Evolutionary conservation across 2,329 filamentous ascomycete species (phyloP).

Genomic region (Bipolaris victoriae): DNA sequence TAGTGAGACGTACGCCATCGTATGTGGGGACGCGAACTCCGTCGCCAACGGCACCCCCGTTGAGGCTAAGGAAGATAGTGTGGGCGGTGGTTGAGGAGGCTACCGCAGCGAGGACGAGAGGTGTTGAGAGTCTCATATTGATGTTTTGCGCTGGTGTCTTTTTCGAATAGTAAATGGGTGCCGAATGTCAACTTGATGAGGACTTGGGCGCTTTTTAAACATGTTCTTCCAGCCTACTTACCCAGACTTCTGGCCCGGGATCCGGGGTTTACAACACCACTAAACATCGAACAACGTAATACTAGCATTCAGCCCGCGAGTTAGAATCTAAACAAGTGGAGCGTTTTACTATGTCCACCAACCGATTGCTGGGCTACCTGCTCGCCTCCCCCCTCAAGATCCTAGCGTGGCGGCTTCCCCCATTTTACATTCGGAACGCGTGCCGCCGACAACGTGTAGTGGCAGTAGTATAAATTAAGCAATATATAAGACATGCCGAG

Average conservation of each 20-base stretch:
- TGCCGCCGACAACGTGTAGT: constrained; percentile 17
- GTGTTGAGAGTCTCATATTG: constrained; percentile 39
- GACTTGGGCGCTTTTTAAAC: constrained; percentile 15
- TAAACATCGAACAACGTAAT: constrained; percentile 15
- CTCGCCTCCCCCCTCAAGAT: constrained; percentile 6
- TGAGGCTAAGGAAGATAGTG: constrained; percentile 59
- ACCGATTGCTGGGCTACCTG: constrained; percentile 10
- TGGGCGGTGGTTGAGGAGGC: constrained; percentile 53
- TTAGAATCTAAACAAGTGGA: constrained; percentile 15
- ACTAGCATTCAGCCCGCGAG: background rate
- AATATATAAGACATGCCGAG: constrained; percentile 33
- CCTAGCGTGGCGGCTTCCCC: constrained; percentile 16
- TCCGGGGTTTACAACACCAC: constrained; percentile 1
- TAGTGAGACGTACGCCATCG: constrained; percentile 33
- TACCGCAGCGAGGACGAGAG: constrained; percentile 33
- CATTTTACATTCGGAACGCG: constrained; percentile 17
- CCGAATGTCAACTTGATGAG: background rate
- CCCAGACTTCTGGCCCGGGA: constrained; percentile 3
- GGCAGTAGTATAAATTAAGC: constrained; percentile 31
- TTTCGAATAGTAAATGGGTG: background rate
- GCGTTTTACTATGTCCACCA: constrained; percentile 26
- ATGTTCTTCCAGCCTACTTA: background rate
- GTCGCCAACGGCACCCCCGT: constrained; percentile 55
- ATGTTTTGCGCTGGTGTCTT: background rate
- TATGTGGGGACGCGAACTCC: constrained; percentile 58